phyloP scores from a whole-genome alignment of 306 rosid species.

The Vachellia pachyceras region DNA sequence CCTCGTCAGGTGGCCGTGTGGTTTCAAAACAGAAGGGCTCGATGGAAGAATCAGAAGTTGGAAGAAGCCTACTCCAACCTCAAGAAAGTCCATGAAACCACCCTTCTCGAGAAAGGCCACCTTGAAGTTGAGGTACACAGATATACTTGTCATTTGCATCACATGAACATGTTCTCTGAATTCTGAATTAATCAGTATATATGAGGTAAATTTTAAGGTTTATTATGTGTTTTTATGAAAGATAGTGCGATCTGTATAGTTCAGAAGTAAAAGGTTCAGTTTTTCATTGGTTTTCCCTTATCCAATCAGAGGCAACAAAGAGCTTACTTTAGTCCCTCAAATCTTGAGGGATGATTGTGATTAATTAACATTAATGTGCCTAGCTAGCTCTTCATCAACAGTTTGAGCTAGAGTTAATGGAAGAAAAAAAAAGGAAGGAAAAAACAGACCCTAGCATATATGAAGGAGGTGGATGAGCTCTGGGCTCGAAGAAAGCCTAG shows the following conservation, averaged over 20 bases:
- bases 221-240: too few relatives aligned
- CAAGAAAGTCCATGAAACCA: slow-evolving; percentile 53
- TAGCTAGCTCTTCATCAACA: too few relatives aligned
- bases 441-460: slow-evolving; percentile 28
- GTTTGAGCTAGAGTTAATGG: background rate
- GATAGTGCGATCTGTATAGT: background rate
- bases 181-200: too few relatives aligned
- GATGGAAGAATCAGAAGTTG: slow-evolving; percentile 82
- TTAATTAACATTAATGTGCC: too few relatives aligned
- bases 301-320: background rate
- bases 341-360: too few relatives aligned
- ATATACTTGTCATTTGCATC: background rate
- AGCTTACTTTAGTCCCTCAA: background rate
- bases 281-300: background rate
- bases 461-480: slow-evolving; percentile 53
- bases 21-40: slow-evolving; percentile 84
- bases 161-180: background rate
- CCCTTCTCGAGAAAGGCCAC: slow-evolving; percentile 47
- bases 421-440: background rate
- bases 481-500: slow-evolving; percentile 54
- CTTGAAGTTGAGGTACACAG: slow-evolving; percentile 63
- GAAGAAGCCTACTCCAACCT: slow-evolving; percentile 66
- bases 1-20: slow-evolving; percentile 83
- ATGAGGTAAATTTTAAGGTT: too few relatives aligned
- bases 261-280: background rate